Conservation (phyloP, 2,329 filamentous ascomycete species). For the Neofusicoccum kwambonambiense region DNA sequence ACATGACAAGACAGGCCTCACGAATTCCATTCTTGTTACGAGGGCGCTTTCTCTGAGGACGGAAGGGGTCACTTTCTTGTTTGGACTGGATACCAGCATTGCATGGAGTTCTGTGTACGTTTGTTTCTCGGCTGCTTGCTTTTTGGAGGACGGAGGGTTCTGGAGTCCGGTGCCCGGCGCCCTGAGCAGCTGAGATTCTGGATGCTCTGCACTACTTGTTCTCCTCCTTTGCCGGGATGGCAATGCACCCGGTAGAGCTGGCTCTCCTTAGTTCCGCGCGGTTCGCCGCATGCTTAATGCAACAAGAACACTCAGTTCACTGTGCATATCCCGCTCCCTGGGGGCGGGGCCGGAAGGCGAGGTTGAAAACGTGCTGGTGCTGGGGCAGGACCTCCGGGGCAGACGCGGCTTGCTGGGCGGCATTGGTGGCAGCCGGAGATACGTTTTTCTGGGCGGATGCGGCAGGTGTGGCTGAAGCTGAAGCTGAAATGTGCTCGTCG, state of each 20-base stretch:
- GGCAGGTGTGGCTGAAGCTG: constrained; percentile 21
- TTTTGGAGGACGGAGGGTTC: not conserved
- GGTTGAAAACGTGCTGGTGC: constrained; percentile 11
- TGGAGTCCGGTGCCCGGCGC: constrained; percentile 12
- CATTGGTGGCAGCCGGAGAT: not conserved
- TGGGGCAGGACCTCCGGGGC: not conserved
- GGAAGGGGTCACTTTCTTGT: not conserved
- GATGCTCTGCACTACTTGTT: constrained; percentile 8
- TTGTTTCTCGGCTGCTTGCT: constrained; percentile 15
- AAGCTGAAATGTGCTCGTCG: constrained; percentile 30
- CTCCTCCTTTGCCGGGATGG: not conserved
- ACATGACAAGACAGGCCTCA: constrained; percentile 13
- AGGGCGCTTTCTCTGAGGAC: not conserved
- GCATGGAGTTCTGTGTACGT: constrained; percentile 17
- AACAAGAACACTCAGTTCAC: constrained; percentile 3
- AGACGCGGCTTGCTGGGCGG: not conserved
- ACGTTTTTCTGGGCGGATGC: not conserved
- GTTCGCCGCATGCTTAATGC: constrained; percentile 10
- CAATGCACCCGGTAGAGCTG: constrained; percentile 2
- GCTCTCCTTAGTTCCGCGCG: constrained; percentile 6
- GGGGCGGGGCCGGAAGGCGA: constrained; percentile 15
- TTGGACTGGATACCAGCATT: constrained; percentile 18
- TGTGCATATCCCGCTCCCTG: constrained; percentile 5
- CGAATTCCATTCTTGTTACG: constrained; percentile 2
- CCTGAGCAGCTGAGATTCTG: constrained; percentile 8